Percentiles rank a stretch among this genome's conserved stretches.
Evolutionary conservation across 2,329 filamentous ascomycete genomes (phyloP).

Genomic region (Botrytis pseudocinerea): DNA sequence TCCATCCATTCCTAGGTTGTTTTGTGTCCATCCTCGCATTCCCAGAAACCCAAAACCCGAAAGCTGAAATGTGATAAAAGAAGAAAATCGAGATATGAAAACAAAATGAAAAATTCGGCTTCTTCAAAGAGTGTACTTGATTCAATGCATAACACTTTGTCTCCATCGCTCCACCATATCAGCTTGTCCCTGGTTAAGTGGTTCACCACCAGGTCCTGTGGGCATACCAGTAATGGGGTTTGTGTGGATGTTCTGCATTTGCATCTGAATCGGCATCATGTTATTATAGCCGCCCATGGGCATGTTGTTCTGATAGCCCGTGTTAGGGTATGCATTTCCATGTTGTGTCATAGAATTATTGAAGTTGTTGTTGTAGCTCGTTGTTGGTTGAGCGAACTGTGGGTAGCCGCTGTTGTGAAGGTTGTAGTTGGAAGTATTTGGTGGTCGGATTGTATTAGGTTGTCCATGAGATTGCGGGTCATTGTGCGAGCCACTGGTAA

Average conservation of each 20-base stretch:
- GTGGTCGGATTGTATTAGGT: conserved; percentile 29
- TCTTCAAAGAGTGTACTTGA: not conserved
- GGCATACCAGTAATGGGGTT: conserved; percentile 31
- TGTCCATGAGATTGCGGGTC: conserved; percentile 26
- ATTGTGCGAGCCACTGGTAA: conserved; percentile 33
- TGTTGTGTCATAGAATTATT: conserved; percentile 32
- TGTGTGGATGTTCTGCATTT: conserved; percentile 27
- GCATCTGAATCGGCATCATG: conserved; percentile 31
- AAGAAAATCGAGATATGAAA: not conserved
- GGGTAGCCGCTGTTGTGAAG: conserved; percentile 25
- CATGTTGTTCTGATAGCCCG: conserved; percentile 25
- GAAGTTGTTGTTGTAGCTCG: conserved; percentile 26
- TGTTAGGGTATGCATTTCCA: conserved; percentile 32
- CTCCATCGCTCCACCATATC: conserved; percentile 44
- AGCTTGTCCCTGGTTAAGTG: conserved; percentile 39
- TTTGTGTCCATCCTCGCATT: not conserved
- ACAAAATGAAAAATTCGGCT: not conserved
- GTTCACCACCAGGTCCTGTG: conserved; percentile 31
- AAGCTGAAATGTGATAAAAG: not conserved
- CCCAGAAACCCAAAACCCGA: not conserved
- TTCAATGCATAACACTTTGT: conserved; percentile 41
- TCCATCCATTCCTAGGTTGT: conserved; percentile 4
- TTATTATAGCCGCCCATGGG: conserved; percentile 23
- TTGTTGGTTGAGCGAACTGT: conserved; percentile 34
- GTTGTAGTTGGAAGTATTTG: conserved; percentile 24